Conservation (phyloP, 108 stramenopile genomes). For the Skeletonema marinoi region DNA sequence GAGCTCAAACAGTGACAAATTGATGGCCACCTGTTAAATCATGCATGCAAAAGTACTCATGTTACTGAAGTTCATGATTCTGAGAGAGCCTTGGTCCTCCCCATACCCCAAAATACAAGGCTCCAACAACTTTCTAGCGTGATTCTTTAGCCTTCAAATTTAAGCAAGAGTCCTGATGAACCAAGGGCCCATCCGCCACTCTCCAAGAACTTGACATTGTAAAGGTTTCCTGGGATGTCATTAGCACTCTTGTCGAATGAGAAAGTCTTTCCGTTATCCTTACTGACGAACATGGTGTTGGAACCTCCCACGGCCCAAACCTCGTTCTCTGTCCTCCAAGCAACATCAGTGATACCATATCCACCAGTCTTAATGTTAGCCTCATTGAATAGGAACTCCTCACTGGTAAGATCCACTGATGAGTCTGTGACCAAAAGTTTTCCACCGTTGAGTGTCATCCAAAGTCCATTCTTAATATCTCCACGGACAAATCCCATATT, state of each 20-base stretch:
- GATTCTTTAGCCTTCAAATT: slow-evolving; percentile 68
- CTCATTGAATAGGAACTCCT: slow-evolving; percentile 83
- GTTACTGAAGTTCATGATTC: neutral
- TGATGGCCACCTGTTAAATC: neutral
- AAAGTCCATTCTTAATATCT: slow-evolving; percentile 91
- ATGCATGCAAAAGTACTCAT: neutral
- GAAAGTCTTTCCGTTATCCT: slow-evolving; percentile 94
- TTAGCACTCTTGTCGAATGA: slow-evolving; percentile 91
- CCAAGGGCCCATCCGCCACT: slow-evolving; percentile 94
- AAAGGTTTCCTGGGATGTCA: slow-evolving; percentile 93
- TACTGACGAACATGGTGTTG: slow-evolving; percentile 91
- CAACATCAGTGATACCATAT: slow-evolving; percentile 96
- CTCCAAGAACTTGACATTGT: slow-evolving; percentile 94
- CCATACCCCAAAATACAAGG: neutral
- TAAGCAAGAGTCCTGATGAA: slow-evolving; percentile 89
- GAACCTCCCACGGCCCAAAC: slow-evolving; percentile 97
- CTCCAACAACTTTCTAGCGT: neutral
- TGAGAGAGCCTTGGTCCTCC: too few relatives aligned
- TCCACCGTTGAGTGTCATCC: slow-evolving; percentile 98
- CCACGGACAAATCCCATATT: slow-evolving; percentile 96
- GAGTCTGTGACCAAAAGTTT: slow-evolving; percentile 68
- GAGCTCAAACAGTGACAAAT: neutral
- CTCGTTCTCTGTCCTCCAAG: slow-evolving; percentile 89
- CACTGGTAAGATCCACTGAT: slow-evolving; percentile 58
- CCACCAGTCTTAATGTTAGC: slow-evolving; percentile 96